Evolutionary conservation across 306 rosid species (phyloP).

Genomic region (Ormosia emarginata): DNA sequence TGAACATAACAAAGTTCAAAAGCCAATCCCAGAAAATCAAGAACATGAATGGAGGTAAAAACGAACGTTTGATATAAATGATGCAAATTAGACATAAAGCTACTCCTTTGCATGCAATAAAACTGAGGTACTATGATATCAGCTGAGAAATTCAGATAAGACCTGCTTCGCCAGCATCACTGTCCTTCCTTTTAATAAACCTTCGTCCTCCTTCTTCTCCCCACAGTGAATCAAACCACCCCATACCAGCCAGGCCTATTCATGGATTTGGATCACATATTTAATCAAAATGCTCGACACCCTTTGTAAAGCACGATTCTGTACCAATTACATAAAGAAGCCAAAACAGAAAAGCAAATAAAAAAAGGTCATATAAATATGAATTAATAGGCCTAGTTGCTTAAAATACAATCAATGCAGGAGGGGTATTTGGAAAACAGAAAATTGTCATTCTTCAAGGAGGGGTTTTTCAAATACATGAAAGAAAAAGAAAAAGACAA

Average conservation of each 20-base stretch:
- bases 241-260: slow-evolving; percentile 41
- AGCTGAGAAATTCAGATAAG: background rate
- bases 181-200: slow-evolving; percentile 76
- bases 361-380: slow-evolving; percentile 1
- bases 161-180: slow-evolving; percentile 99
- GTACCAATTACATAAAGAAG: background rate
- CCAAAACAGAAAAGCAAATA: background rate
- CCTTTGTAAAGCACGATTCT: background rate
- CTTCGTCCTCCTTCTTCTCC: slow-evolving; percentile 37
- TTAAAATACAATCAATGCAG: slow-evolving; percentile 24
- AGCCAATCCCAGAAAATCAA: background rate
- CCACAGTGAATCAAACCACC: slow-evolving; percentile 59
- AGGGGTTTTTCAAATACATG: slow-evolving; percentile 11
- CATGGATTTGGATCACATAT: slow-evolving; percentile 43
- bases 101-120: background rate
- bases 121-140: background rate
- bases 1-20: background rate
- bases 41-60: background rate
- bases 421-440: background rate
- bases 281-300: background rate
- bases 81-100: background rate
- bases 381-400: slow-evolving; percentile 21
- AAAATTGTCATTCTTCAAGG: slow-evolving; percentile 8
- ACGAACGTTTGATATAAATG: background rate
- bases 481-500: slow-evolving; percentile 5